phyloP scores from a whole-genome alignment of 306 rosid species.

The Pueraria montana region DNA sequence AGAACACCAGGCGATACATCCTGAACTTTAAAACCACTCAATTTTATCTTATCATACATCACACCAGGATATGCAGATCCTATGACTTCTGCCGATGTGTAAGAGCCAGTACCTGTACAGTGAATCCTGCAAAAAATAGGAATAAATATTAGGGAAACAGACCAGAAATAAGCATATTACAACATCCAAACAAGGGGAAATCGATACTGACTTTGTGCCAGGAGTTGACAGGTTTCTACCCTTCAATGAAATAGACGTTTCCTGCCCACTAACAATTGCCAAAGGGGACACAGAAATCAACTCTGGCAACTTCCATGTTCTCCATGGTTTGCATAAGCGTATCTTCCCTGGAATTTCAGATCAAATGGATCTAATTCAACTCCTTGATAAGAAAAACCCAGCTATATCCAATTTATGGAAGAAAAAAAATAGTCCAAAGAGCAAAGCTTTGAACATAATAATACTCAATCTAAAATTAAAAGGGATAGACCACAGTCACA shows the following conservation, averaged over 20 bases:
- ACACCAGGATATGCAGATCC: constrained; percentile 60
- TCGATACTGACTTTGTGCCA: constrained; percentile 75
- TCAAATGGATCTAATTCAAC: constrained; percentile 39
- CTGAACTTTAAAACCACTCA: constrained; percentile 65
- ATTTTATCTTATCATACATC: constrained; percentile 67
- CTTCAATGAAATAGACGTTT: constrained; percentile 72
- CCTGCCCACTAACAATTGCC: constrained; percentile 85
- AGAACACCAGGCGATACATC: constrained; percentile 67
- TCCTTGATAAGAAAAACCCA: constrained; percentile 32
- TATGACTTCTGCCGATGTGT: constrained; percentile 66
- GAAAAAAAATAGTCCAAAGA: background rate
- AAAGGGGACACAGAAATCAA: constrained; percentile 83
- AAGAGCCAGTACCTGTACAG: constrained; percentile 77
- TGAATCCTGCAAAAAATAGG: constrained; percentile 72
- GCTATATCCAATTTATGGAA: background rate
- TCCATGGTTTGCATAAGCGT: constrained; percentile 74
- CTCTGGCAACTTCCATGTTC: constrained; percentile 84
- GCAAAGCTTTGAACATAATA: constrained; percentile 15
- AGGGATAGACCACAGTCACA: background rate
- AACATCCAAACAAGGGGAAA: constrained; percentile 32
- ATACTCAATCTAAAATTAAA: constrained; percentile 10
- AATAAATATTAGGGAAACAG: constrained; percentile 34
- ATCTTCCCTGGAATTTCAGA: constrained; percentile 71
- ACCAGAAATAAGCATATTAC: constrained; percentile 26
- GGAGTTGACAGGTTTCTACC: constrained; percentile 81